Evolutionary conservation across 169 alveolate genomes (phyloP), one percentile per base, ranked within the genome.

Genomic region (Gregarina niphandrodes): DNA sequence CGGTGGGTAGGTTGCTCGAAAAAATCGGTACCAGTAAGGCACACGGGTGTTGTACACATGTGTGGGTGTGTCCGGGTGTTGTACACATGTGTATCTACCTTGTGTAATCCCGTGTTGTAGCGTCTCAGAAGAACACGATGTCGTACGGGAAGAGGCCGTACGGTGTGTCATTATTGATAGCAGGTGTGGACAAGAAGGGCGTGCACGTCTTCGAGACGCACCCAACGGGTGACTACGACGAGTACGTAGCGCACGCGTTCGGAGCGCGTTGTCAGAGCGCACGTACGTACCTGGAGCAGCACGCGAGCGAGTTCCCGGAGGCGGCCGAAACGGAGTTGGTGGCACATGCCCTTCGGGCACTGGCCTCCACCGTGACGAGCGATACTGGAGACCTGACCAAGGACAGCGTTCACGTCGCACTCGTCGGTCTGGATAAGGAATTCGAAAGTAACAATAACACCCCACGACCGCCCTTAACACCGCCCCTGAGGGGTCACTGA

Each of bases 221-320:
- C 49, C 95, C 96, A 26, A 67, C 78, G 39, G 96, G 93, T 15
- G 73, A 80, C 44, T 80, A 70, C 53, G 69, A 75, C 58, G 96
- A 85, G 54, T 85, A 73, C 59, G 45, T 69, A 41, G 83, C 91
- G 18, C 49, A 71, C 51, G 90, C 96, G 9, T 80, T 85, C 45
- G 96, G 96, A 31, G 73, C 93, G 5, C 61, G 95, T 35, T 73
- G 81, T 23, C 88, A 85, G 57, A 70, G 86, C 11, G 87, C 93
- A 9, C 83, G 78, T 64, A 85, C 96, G 2, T 85, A 83, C 66
- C 57, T 85, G 19, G 96, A 81, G 62, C 72, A 78, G 32, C 64
- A 79, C 61, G 61, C 60, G 39, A 75, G 67, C 22, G 37, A 51
- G 40, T 83, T 83, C 52, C 58, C 70, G 39, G 49, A 54, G n/a